Evolutionary conservation across 768 basidiomycete species (phyloP).

Genomic region (Mycena belliarum): DNA sequence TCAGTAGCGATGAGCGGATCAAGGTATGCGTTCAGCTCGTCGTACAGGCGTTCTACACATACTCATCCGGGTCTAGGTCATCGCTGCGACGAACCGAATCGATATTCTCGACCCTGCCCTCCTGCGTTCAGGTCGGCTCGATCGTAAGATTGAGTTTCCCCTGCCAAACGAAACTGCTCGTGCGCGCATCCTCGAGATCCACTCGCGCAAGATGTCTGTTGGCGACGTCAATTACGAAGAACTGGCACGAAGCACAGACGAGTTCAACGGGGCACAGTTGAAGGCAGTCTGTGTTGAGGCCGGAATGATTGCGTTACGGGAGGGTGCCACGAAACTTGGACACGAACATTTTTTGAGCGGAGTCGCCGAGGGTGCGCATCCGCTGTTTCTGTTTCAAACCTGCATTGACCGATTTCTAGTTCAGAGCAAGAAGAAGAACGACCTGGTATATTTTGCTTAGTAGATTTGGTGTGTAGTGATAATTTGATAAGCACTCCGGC

Average conservation of each 20-base stretch:
- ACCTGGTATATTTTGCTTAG: conserved; percentile 92
- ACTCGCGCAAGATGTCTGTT: conserved; percentile 94
- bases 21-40: conserved; percentile 58
- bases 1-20: conserved; percentile 95
- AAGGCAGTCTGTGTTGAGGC: conserved; percentile 99
- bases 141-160: conserved; percentile 98
- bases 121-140: conserved; percentile 96
- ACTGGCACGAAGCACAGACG: conserved; percentile 93
- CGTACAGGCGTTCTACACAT: conserved; percentile 2
- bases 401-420: conserved; percentile 51
- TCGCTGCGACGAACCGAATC: conserved; percentile 97
- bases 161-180: conserved; percentile 96
- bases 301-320: conserved; percentile 96
- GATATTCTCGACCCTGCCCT: conserved; percentile 98
- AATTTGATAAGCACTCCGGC: not conserved
- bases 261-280: conserved; percentile 96
- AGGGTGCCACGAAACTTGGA: conserved; percentile 83
- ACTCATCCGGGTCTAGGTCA: conserved; percentile 62
- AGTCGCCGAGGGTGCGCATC: conserved; percentile 73
- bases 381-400: not conserved
- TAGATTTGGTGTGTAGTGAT: not conserved
- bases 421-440: conserved; percentile 99
- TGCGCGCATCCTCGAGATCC: conserved; percentile 94
- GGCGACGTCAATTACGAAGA: conserved; percentile 96
- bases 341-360: conserved; percentile 97